phyloP scores from a whole-genome alignment of 768 basidiomycete genomes.

The Hypholoma fasciculare region DNA sequence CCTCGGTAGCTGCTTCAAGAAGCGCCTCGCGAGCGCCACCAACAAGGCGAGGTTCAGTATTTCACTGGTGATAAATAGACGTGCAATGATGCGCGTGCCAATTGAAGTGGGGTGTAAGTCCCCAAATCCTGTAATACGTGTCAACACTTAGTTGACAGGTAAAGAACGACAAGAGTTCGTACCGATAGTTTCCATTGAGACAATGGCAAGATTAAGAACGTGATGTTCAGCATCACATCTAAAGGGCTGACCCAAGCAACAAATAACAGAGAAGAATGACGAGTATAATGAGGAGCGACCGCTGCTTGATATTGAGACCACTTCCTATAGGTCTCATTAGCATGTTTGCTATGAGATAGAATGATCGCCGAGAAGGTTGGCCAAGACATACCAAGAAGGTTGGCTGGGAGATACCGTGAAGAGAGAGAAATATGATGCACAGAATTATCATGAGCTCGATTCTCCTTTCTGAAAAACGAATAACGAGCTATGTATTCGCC shows the following conservation, averaged over 20 bases:
- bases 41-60: slow-evolving; percentile 66
- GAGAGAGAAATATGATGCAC: slow-evolving; percentile 59
- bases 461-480: slow-evolving; percentile 71
- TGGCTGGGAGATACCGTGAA: slow-evolving; percentile 66
- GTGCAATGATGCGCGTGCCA: slow-evolving; percentile 57
- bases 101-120: slow-evolving; percentile 60
- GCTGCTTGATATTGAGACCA: slow-evolving; percentile 78
- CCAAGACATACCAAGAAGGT: no score
- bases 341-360: not conserved
- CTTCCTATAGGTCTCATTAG: slow-evolving; percentile 46
- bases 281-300: slow-evolving; percentile 75
- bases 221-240: slow-evolving; percentile 49
- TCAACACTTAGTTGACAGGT: slow-evolving; percentile 1
- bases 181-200: slow-evolving; percentile 70
- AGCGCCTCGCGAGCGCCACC: slow-evolving; percentile 69
- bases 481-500: slow-evolving; percentile 67
- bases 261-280: slow-evolving; percentile 75
- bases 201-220: slow-evolving; percentile 75
- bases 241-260: slow-evolving; percentile 67
- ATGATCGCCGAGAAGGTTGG: not conserved
- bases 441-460: slow-evolving; percentile 63
- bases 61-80: slow-evolving; percentile 57
- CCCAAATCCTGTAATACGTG: slow-evolving; percentile 57
- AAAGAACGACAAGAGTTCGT: slow-evolving; percentile 12
- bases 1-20: slow-evolving; percentile 70